Conservation (phyloP, 805 yeast genomes). For the Phaffomyces antillensis region DNA sequence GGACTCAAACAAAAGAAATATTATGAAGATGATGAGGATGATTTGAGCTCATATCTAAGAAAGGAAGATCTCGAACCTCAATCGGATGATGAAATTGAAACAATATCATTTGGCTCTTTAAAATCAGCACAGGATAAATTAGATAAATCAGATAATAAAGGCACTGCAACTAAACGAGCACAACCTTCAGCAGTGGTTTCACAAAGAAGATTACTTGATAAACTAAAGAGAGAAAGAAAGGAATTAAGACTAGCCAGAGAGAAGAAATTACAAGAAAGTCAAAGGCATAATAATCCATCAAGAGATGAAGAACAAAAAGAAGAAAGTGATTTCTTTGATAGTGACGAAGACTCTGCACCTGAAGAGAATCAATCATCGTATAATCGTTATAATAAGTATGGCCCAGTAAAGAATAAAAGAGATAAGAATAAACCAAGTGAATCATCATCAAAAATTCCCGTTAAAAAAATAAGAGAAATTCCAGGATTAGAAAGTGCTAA, state of each 20-base stretch:
- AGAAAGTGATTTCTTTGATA: constrained; percentile 30
- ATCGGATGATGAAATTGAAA: constrained; percentile 35
- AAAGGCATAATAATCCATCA: too few species aligned
- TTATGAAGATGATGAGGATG: constrained; percentile 18
- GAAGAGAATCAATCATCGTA: constrained; percentile 10
- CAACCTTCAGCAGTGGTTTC: neutral
- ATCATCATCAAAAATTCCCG: constrained; percentile 64
- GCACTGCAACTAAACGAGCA: neutral
- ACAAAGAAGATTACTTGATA: neutral
- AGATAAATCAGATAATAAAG: constrained; percentile 14
- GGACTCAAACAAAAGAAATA: constrained; percentile 7
- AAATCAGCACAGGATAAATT: constrained; percentile 48
- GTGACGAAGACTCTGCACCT: constrained; percentile 26
- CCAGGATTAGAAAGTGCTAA: constrained; percentile 50
- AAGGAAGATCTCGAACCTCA: constrained; percentile 15
- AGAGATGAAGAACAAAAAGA: neutral
- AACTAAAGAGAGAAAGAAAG: constrained; percentile 1
- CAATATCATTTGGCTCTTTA: constrained; percentile 59
- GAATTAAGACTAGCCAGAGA: neutral
- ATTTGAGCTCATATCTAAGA: constrained; percentile 12
- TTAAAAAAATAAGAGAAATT: constrained; percentile 61
- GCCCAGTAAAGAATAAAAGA: constrained; percentile 26
- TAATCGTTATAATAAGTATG: neutral
- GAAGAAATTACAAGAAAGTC: neutral
- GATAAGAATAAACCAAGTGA: constrained; percentile 88